Evolutionary conservation across 768 basidiomycete species (phyloP).

Genomic region (Pisolithus albus): DNA sequence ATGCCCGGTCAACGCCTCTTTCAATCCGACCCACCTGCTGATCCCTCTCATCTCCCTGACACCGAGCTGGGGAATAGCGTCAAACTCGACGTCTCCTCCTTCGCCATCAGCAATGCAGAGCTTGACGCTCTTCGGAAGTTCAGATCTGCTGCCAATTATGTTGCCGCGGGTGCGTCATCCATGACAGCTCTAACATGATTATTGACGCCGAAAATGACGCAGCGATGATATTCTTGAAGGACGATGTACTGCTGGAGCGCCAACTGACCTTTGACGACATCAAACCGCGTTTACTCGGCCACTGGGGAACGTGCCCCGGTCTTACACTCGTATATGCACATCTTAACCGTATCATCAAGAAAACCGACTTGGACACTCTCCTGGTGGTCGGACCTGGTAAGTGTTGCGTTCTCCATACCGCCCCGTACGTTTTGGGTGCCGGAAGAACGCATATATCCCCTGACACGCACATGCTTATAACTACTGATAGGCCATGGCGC

Average conservation of each 20-base stretch:
- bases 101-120: slow-evolving; percentile 44
- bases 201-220: slow-evolving; percentile 1
- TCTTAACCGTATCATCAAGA: slow-evolving; percentile 55
- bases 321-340: slow-evolving; percentile 68
- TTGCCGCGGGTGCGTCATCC: slow-evolving; percentile 52
- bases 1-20: slow-evolving; percentile 57
- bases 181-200: neutral
- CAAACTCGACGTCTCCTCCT: slow-evolving; percentile 35
- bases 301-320: slow-evolving; percentile 83
- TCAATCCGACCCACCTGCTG: slow-evolving; percentile 64
- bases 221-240: slow-evolving; percentile 83
- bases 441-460: no score
- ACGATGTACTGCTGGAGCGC: slow-evolving; percentile 61
- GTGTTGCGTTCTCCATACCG: slow-evolving; percentile 4
- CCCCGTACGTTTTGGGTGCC: no score
- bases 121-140: slow-evolving; percentile 47
- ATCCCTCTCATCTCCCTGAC: slow-evolving; percentile 60
- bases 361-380: slow-evolving; percentile 54
- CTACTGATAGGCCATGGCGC: slow-evolving; percentile 64
- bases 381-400: slow-evolving; percentile 76
- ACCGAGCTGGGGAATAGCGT: slow-evolving; percentile 44
- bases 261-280: slow-evolving; percentile 60
- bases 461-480: neutral
- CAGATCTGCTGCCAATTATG: slow-evolving; percentile 59
- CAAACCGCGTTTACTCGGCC: slow-evolving; percentile 75